A percentile compares a stretch with the other conserved stretches of the same genome.
phyloP scores from a whole-genome alignment of 306 rosid species.

The Fragaria vesca region DNA sequence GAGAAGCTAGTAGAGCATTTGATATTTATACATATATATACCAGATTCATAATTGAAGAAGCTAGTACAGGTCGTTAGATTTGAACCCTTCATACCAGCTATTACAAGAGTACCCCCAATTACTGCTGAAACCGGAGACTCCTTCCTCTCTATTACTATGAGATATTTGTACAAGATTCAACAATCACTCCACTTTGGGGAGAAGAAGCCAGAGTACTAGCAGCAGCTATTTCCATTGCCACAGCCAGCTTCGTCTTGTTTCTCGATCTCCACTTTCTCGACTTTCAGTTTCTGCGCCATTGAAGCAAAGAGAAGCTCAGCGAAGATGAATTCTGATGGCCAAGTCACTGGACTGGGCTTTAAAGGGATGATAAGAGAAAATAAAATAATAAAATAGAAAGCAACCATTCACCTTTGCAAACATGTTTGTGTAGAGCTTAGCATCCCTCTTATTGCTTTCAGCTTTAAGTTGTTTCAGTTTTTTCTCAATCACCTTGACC shows the following conservation, averaged over 20 bases:
- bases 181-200: conserved; percentile 21
- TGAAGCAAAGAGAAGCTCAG: conserved; percentile 11
- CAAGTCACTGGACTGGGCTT: background rate
- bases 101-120: too few species aligned
- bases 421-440: conserved; percentile 52
- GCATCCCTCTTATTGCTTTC: conserved; percentile 63
- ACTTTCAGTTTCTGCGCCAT: conserved; percentile 56
- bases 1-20: too few species aligned
- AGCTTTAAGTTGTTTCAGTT: conserved; percentile 58
- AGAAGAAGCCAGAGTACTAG: conserved; percentile 11
- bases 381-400: background rate
- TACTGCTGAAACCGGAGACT: too few species aligned
- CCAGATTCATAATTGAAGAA: too few species aligned
- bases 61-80: too few species aligned
- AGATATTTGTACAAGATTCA: conserved; percentile 21
- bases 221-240: conserved; percentile 39
- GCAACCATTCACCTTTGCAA: conserved; percentile 47
- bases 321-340: background rate
- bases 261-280: conserved; percentile 40
- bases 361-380: background rate
- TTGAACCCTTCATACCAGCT: too few species aligned
- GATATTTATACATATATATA: too few species aligned
- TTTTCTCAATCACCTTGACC: conserved; percentile 48
- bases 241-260: conserved; percentile 24
- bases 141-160: background rate